These are phyloP conservation scores for Pseudocercospora crystallina DNA, from an alignment of 2,329 filamentous ascomycete species.

Conservation along the genomic window DNA sequence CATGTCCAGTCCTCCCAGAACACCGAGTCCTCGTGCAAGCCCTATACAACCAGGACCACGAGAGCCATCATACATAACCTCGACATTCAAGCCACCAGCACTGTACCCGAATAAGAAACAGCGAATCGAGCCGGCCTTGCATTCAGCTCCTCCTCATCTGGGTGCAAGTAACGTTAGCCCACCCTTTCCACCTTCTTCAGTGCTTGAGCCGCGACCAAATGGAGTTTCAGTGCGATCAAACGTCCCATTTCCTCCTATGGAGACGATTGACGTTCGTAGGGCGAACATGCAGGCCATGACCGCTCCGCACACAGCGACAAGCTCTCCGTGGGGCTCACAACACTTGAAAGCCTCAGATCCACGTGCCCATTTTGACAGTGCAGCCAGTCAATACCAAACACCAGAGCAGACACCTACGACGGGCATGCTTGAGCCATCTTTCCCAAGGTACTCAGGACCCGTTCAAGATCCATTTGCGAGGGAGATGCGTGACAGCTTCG, in stretches of 20 bases:
- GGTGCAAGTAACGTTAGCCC: slow-evolving; percentile 11
- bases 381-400: slow-evolving; percentile 21
- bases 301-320: slow-evolving; percentile 7
- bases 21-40: slow-evolving; percentile 27
- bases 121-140: slow-evolving; percentile 23
- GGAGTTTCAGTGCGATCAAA: slow-evolving; percentile 10
- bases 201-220: slow-evolving; percentile 14
- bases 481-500: slow-evolving; percentile 24
- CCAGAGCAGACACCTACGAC: slow-evolving; percentile 25
- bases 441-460: slow-evolving; percentile 16
- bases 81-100: slow-evolving; percentile 35
- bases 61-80: slow-evolving; percentile 32
- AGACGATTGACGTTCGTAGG: slow-evolving; percentile 15
- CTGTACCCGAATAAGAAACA: slow-evolving; percentile 39
- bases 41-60: slow-evolving; percentile 30
- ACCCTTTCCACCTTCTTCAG: slow-evolving; percentile 14
- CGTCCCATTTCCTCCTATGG: slow-evolving; percentile 21
- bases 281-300: slow-evolving; percentile 7
- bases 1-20: slow-evolving; percentile 32
- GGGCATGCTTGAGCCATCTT: slow-evolving; percentile 20
- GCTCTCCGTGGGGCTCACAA: slow-evolving; percentile 20
- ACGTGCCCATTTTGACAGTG: slow-evolving; percentile 11
- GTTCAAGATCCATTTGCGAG: slow-evolving; percentile 23
- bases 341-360: slow-evolving; percentile 4
- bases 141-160: slow-evolving; percentile 12